Evolutionary conservation across 352 stramenopile genomes (phyloP), one percentile per base, ranked within the genome.

Genomic region (Phytophthora sojae): DNA sequence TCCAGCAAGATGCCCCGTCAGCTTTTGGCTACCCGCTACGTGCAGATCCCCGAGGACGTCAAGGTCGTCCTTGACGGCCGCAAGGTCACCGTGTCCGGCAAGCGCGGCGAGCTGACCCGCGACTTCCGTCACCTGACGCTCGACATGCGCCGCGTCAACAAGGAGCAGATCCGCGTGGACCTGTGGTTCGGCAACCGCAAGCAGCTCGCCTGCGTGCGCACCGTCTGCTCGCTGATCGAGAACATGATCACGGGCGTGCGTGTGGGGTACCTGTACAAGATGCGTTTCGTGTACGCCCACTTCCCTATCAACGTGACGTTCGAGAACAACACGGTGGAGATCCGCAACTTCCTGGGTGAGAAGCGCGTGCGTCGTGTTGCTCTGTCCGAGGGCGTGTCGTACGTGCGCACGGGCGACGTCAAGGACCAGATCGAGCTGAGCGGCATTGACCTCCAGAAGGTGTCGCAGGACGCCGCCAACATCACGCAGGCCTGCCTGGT

Each of bases 241-340:
- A 99, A 99, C 96, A 98, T 99, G 95, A 98, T 99, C 67, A 98
- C 97, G 57, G 98, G 98, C 82, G 98, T 99, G 54, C 98, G 94
- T 68, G 90, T 98, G 49, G 98, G 97, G 57, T 99, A 98, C 92
- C 74, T 94, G 21, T 99, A 99, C 96, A 99, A 99, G 94, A 99
- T 99, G 98, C 96, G 98, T 71, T 99, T 99, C 81, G 98, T 99
- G 76, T 99, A 99, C 88, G 97, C 96, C 63, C 98, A 99, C 88
- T 99, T 99, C 83, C 98, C 98, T 77, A 99, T 99, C 96, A 99
- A 99, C 85, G 97, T 99, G 30, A 97, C 92, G 60, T 91, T 99
- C 69, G 91, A 97, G 61, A 92, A 93, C 78, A 91, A 91, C 79
- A 81, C 80, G 60, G 93, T 99, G 64, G 98, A 99, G 85, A 99